phyloP scores from a whole-genome alignment of 164 flowering plant genomes.

The Sedum album region DNA sequence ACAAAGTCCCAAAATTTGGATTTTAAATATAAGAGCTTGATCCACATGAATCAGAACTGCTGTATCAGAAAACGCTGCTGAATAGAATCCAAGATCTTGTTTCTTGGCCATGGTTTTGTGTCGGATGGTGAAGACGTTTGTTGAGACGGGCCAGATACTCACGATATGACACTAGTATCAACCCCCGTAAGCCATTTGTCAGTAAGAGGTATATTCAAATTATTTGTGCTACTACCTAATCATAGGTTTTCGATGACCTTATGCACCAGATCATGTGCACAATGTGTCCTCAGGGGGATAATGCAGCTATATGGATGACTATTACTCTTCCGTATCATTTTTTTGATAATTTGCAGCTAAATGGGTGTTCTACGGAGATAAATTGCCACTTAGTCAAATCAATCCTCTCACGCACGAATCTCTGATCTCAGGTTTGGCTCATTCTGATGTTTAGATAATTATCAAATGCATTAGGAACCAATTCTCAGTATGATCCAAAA shows the following conservation, averaged over 20 bases:
- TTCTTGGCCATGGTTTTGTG: not conserved
- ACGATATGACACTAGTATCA: not conserved
- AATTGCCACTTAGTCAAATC: no score
- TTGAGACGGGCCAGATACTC: not conserved
- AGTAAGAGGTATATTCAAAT: not conserved
- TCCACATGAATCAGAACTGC: not conserved
- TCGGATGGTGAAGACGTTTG: not conserved
- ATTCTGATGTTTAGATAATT: no score
- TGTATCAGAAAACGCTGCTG: not conserved
- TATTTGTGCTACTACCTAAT: not conserved
- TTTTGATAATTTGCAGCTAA: no score
- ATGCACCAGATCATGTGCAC: not conserved
- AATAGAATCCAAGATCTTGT: not conserved
- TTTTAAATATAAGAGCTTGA: not conserved
- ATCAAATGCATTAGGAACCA: no score
- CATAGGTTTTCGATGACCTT: not conserved
- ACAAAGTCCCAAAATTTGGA: not conserved
- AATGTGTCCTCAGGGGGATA: not conserved
- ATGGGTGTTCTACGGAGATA: no score
- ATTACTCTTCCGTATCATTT: not conserved
- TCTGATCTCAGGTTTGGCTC: no score
- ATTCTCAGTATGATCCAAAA: no score
- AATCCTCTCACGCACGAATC: no score
- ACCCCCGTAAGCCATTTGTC: not conserved
- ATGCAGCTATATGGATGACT: not conserved